phyloP scores from a whole-genome alignment of 139 green algal species.

The Pseudopediastrum boryanum region DNA sequence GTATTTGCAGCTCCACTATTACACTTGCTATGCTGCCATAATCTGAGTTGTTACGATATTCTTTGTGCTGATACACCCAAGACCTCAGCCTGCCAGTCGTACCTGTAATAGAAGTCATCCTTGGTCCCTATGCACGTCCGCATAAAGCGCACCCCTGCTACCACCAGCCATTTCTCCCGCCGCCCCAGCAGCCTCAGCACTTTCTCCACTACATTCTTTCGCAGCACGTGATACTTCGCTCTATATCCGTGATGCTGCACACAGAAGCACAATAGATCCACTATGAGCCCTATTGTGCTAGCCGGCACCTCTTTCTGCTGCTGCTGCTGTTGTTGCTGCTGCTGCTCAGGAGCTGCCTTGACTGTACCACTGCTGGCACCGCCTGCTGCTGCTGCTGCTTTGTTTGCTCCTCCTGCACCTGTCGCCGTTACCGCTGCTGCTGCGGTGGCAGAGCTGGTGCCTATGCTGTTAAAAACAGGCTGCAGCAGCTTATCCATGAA shows the following conservation, averaged over 20 bases:
- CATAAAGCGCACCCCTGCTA: slow-evolving; percentile 92
- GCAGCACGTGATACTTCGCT: slow-evolving; percentile 89
- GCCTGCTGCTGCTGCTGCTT: slow-evolving; percentile 5
- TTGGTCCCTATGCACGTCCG: slow-evolving; percentile 84
- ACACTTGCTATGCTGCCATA: too few species aligned
- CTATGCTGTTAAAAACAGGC: slow-evolving; percentile 8
- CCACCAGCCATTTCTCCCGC: slow-evolving; percentile 85
- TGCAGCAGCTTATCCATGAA: slow-evolving; percentile 75
- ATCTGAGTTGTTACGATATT: too few species aligned
- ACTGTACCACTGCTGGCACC: not conserved
- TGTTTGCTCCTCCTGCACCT: not conserved
- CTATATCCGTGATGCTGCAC: slow-evolving; percentile 87
- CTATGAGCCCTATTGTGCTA: slow-evolving; percentile 73
- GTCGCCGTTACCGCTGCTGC: slow-evolving; percentile 20
- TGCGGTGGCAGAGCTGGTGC: not conserved
- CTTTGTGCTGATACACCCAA: too few species aligned
- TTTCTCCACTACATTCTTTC: slow-evolving; percentile 79
- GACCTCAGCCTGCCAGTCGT: too few species aligned
- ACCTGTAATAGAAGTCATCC: slow-evolving; percentile 48
- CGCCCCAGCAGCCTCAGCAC: slow-evolving; percentile 83
- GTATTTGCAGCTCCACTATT: too few species aligned
- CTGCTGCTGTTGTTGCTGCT: not conserved
- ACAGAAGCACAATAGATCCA: slow-evolving; percentile 96
- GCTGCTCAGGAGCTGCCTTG: not conserved
- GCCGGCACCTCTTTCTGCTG: slow-evolving; percentile 36